Percentiles rank a stretch among this genome's conserved stretches.
phyloP scores from a whole-genome alignment of 108 stramenopile genomes.

The Nannochloropsis oceanica region DNA sequence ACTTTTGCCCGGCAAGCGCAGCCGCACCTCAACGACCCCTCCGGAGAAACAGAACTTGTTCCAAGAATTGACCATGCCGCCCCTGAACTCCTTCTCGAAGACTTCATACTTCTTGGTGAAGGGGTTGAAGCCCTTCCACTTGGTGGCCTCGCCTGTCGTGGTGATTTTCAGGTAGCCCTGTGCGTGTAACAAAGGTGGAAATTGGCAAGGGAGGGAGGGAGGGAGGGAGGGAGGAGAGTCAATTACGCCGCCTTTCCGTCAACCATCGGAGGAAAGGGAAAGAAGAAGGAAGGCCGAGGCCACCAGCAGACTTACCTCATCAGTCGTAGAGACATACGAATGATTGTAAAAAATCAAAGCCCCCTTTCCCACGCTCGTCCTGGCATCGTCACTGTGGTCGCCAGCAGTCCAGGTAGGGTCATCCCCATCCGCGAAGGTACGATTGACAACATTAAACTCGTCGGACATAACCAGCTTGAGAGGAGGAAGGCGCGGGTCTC shows the following conservation, averaged over 20 bases:
- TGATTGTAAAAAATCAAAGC: slow-evolving; percentile 80
- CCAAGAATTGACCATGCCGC: slow-evolving; percentile 89
- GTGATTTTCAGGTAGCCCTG: slow-evolving; percentile 65
- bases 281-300: background rate
- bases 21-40: slow-evolving; percentile 74
- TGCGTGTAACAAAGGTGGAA: background rate
- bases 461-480: slow-evolving; percentile 69
- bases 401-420: slow-evolving; percentile 92
- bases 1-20: slow-evolving; percentile 59
- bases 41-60: slow-evolving; percentile 98
- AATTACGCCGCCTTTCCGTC: background rate
- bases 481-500: background rate
- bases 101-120: slow-evolving; percentile 42
- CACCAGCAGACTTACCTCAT: slow-evolving; percentile 13
- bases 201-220: background rate
- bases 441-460: slow-evolving; percentile 64
- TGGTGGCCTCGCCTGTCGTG: slow-evolving; percentile 55
- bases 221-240: background rate
- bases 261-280: background rate
- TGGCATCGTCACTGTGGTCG: slow-evolving; percentile 95
- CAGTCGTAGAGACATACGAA: slow-evolving; percentile 49
- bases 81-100: slow-evolving; percentile 66
- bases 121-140: slow-evolving; percentile 67
- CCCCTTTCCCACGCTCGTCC: slow-evolving; percentile 36
- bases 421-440: slow-evolving; percentile 67